Percentiles rank a stretch among this genome's conserved stretches.
Evolutionary conservation across 306 rosid genomes (phyloP).

Genomic region (Cajanus cajan): DNA sequence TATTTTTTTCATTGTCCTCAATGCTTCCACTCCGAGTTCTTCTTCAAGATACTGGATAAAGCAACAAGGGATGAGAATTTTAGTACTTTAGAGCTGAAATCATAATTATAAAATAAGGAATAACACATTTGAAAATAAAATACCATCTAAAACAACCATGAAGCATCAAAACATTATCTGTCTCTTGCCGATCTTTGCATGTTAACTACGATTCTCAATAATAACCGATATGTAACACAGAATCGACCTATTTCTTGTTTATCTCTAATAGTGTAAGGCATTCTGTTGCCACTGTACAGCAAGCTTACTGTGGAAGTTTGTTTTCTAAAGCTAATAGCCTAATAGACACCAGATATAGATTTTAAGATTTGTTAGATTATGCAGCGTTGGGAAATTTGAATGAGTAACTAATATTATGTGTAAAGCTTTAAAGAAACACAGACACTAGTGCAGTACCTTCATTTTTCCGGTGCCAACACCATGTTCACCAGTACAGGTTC

Average conservation of each 20-base stretch:
- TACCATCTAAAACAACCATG: slow-evolving; percentile 12
- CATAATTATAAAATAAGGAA: background rate
- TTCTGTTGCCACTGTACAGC: slow-evolving; percentile 18
- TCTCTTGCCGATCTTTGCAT: background rate
- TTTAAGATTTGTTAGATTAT: slow-evolving; percentile 12
- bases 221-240: background rate
- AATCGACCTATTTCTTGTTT: background rate
- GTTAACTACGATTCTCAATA: slow-evolving; percentile 14
- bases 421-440: background rate
- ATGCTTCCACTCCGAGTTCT: slow-evolving; percentile 81
- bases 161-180: background rate
- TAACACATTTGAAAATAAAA: background rate
- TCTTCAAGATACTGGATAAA: slow-evolving; percentile 75
- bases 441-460: slow-evolving; percentile 57
- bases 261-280: background rate
- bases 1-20: slow-evolving; percentile 85
- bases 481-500: slow-evolving; percentile 96
- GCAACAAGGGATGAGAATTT: background rate
- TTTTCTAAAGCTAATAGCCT: background rate
- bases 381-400: slow-evolving; percentile 14
- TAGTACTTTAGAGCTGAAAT: slow-evolving; percentile 3
- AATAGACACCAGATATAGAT: slow-evolving; percentile 9
- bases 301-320: slow-evolving; percentile 12
- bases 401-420: slow-evolving; percentile 4
- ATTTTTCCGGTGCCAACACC: slow-evolving; percentile 97